phyloP scores from a whole-genome alignment of 2,329 filamentous ascomycete species.

The Pseudohalonectria lignicola region DNA sequence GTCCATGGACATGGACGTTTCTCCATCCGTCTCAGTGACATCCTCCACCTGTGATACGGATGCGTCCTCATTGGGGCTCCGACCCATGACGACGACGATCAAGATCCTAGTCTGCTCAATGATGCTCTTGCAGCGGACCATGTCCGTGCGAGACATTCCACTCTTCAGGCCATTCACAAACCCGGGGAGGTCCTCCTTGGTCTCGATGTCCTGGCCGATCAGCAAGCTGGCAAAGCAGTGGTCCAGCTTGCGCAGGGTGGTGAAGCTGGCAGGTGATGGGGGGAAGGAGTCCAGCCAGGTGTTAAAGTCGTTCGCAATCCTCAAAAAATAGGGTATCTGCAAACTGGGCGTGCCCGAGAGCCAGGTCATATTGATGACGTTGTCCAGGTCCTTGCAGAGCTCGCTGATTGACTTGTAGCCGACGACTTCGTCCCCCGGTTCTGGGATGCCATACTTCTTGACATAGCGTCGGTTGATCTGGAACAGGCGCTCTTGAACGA shows the following conservation, averaged over 20 bases:
- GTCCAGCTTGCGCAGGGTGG: slow-evolving; percentile 67
- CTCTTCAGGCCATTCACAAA: slow-evolving; percentile 49
- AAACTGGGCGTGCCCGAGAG: slow-evolving; percentile 71
- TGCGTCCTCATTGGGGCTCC: too few relatives aligned
- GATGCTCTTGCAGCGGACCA: slow-evolving; percentile 74
- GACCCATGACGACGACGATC: slow-evolving; percentile 57
- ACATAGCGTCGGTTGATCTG: slow-evolving; percentile 46
- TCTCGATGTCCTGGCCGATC: slow-evolving; percentile 53
- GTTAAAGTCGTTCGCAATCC: slow-evolving; percentile 61
- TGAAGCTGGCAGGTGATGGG: slow-evolving; percentile 57
- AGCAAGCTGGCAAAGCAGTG: slow-evolving; percentile 71
- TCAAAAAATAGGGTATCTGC: slow-evolving; percentile 76
- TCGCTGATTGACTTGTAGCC: slow-evolving; percentile 55
- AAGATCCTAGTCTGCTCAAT: slow-evolving; percentile 65
- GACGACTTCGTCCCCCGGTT: slow-evolving; percentile 33
- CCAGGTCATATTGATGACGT: slow-evolving; percentile 73
- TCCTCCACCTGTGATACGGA: slow-evolving; percentile 29
- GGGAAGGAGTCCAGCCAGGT: slow-evolving; percentile 65
- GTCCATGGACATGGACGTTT: slow-evolving; percentile 14
- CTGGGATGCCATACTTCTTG: slow-evolving; percentile 41
- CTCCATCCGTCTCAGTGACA: slow-evolving; percentile 11
- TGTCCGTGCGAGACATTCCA: slow-evolving; percentile 69
- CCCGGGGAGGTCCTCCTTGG: slow-evolving; percentile 55
- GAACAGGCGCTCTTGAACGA: slow-evolving; percentile 40
- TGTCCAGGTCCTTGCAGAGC: slow-evolving; percentile 63